Evolutionary conservation across 805 yeast species (phyloP).

Genomic region (Naumovozyma castellii): DNA sequence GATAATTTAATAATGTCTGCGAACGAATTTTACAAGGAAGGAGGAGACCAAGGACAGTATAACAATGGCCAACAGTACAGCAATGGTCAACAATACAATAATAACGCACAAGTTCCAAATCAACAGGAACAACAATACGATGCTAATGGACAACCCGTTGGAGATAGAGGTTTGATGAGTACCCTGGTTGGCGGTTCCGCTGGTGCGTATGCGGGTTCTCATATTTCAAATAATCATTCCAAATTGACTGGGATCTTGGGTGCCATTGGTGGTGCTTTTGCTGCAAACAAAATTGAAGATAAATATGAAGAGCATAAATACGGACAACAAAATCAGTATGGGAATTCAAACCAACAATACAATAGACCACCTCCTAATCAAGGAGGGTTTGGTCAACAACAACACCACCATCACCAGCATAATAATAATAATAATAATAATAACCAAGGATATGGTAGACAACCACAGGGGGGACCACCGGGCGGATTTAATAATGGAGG

Average conservation of each 20-base stretch:
- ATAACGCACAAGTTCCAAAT: background rate
- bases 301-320: slow-evolving; percentile 23
- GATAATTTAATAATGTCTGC: slow-evolving; percentile 39
- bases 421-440: too few species aligned
- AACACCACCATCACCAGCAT: slow-evolving; percentile 4
- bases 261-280: slow-evolving; percentile 46
- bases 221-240: slow-evolving; percentile 23
- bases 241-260: slow-evolving; percentile 41
- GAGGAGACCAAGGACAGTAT: slow-evolving; percentile 31
- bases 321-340: background rate
- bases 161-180: slow-evolving; percentile 7
- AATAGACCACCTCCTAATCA: slow-evolving; percentile 7
- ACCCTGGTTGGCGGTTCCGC: slow-evolving; percentile 41
- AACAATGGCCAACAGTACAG: slow-evolving; percentile 8
- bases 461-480: too few species aligned
- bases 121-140: slow-evolving; percentile 20
- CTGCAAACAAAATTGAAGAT: slow-evolving; percentile 43
- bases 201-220: slow-evolving; percentile 45
- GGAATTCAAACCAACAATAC: slow-evolving; percentile 1
- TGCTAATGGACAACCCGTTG: slow-evolving; percentile 9
- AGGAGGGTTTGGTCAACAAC: slow-evolving; percentile 13
- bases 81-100: slow-evolving; percentile 1
- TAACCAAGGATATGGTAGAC: too few species aligned
- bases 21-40: slow-evolving; percentile 45
- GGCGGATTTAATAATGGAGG: background rate